Evolutionary conservation across 1,139 yeast species (phyloP), one percentile per base, ranked within the genome.

Genomic region (Diutina siamensis): DNA sequence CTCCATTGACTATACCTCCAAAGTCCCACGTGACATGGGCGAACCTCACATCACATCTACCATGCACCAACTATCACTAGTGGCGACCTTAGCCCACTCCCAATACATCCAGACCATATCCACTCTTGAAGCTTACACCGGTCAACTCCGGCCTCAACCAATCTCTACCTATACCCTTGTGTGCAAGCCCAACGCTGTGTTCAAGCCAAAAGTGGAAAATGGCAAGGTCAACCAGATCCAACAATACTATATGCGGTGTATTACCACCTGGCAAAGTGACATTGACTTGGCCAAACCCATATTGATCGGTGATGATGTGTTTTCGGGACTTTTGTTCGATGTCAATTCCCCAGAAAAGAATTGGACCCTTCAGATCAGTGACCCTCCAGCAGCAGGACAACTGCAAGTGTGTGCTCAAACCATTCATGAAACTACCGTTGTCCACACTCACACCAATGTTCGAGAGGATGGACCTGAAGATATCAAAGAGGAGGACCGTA

Each of bases 321-420:
- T 45, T 51, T 67, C 59, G 20, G 62, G 58, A 42, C 54, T 64
- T 34, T 54, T 68, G 40, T 68, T 69, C 48, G 48, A 53, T 20
- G 63, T 61, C 21, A 62, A 61, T 55, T 44, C 45, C 53, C 51
- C 40, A 58, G 48, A 59, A 55, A 49, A 68, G 62, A 58, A 46
- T 35, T 84, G 95, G 94, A 72, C 81, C 1, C 55, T 87, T 27
- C 83, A 79, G 52, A 71, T 83, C 20, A 68, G 80, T 8, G 97
- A 88, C 62, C 82, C 87, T 15, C 97, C 97, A 1, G 81, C 84
- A 32, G 95, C 94, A 3, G 96, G 96, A 8, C 84, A 74, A 73
- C 63, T 81, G 72, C 32, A 22, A 25, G 51, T 73, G 67, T 62
- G 65, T 38, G 73, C 72, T 9, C 96, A 87, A 57, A 76, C 86